Percentiles rank a stretch among this genome's conserved stretches.
phyloP scores from a whole-genome alignment of 352 stramenopile species.

The Pythium insidiosum region DNA sequence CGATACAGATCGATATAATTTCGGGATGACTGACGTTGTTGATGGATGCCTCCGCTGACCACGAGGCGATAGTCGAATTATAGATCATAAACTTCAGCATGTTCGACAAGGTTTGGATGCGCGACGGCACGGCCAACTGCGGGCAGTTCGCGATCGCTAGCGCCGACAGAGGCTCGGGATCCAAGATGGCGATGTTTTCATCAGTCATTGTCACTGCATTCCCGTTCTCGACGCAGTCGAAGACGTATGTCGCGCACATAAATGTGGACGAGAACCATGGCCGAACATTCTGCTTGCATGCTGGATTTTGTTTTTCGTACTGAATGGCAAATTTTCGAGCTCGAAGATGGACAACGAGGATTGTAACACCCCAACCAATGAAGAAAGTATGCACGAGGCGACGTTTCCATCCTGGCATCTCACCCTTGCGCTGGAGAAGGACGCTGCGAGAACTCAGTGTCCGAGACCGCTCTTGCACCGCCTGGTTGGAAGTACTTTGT shows the following conservation, averaged over 20 bases:
- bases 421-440: slow-evolving; percentile 1
- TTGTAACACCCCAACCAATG: slow-evolving; percentile 18
- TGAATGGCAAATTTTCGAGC: slow-evolving; percentile 15
- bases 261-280: slow-evolving; percentile 24
- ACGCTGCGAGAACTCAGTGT: no score
- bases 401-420: slow-evolving; percentile 15
- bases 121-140: slow-evolving; percentile 14
- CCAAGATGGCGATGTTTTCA: slow-evolving; percentile 12
- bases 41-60: slow-evolving; percentile 15
- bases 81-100: slow-evolving; percentile 27
- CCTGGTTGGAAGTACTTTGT: no score
- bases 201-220: slow-evolving; percentile 15
- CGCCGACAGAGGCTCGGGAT: slow-evolving; percentile 15
- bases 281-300: slow-evolving; percentile 21
- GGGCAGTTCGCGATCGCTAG: slow-evolving; percentile 26
- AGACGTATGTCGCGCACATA: slow-evolving; percentile 24
- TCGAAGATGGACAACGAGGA: slow-evolving; percentile 23
- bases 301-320: slow-evolving; percentile 11
- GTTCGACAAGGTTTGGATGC: slow-evolving; percentile 20
- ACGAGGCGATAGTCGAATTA: slow-evolving; percentile 23
- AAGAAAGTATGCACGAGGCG: slow-evolving; percentile 27
- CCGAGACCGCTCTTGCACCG: no score
- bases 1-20: slow-evolving; percentile 14
- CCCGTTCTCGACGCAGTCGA: slow-evolving; percentile 22
- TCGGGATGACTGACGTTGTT: slow-evolving; percentile 13